Evolutionary conservation across 305 asterid species (phyloP), one percentile per base, ranked within the genome.

Genomic region (Fraxinus platypoda): DNA sequence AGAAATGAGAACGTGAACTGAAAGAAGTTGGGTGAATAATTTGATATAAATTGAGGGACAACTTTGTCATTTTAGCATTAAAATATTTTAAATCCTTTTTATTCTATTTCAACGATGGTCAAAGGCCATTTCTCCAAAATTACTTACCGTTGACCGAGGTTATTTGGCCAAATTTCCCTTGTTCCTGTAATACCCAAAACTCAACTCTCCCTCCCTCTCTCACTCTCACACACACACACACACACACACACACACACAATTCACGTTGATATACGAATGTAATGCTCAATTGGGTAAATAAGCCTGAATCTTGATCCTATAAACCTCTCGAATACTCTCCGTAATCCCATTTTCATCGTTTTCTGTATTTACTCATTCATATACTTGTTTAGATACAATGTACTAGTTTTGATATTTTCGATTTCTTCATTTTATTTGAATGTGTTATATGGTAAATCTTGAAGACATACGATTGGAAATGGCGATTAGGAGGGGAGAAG

Each of bases 401-500:
- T 52, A 82, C 70, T 30, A 78, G 81, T 72, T 68, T 66, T 84
- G 46, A 35, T 70, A 28, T 12, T 4, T 52, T 2, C 1, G 33
- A 62, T 62, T 11, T 66, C 34, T 66, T 66, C 35, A 66, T 70
- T 70, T 28, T 30, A 3, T 30, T 12, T 30, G 12, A 70, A 13
- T 30, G 41, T 30, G 41, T 5, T 70, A 3, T 70, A 30, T 75
- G 23, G 84, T 82, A 84, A 59, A 80, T 81, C 76, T 81, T 83
- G 82, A 83, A 86, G 88, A 83, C 84, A 83, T 83, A 82, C 84
- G 91, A 84, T 83, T 57, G 91, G 84, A 57, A 82, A 92, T 93
- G 96, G 85, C 90, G 84, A 87, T 86, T 83, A 87, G 84, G 89
- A 89, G 89, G 85, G 91, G 97, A 83, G 85, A 88, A 75, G 84